phyloP scores from a whole-genome alignment of 352 stramenopile genomes.

The Globisporangium cederbergense region DNA sequence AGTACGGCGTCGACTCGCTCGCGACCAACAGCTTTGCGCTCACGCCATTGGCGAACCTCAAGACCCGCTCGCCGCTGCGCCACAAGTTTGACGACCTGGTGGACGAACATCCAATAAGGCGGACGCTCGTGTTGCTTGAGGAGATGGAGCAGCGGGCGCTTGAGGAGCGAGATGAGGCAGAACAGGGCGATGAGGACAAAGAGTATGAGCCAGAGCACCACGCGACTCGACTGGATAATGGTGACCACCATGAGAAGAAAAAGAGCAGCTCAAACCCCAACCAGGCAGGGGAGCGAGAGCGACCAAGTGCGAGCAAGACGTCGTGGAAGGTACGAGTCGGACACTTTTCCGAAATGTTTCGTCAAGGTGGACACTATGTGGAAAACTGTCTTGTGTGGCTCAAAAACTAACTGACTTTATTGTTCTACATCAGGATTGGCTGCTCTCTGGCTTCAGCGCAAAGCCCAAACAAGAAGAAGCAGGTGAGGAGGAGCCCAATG shows the following conservation, averaged over 20 bases:
- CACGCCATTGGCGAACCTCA: conserved; percentile 54
- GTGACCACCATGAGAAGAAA: neutral
- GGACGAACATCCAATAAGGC: conserved; percentile 44
- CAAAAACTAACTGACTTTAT: neutral
- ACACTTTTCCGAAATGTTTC: neutral
- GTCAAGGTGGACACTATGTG: neutral
- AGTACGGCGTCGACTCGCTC: conserved; percentile 57
- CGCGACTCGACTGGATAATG: neutral
- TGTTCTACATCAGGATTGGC: conserved; percentile 21
- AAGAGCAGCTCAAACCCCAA: conserved; percentile 1
- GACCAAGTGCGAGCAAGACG: neutral
- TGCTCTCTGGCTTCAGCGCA: conserved; percentile 11
- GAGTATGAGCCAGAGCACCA: neutral
- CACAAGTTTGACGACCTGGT: conserved; percentile 67
- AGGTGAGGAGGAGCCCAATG: conserved; percentile 15
- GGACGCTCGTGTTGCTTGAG: conserved; percentile 44
- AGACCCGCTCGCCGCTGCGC: conserved; percentile 52
- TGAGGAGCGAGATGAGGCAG: neutral
- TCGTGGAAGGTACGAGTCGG: conserved; percentile 15
- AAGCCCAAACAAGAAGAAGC: conserved; percentile 9
- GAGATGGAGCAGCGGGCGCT: conserved; percentile 23
- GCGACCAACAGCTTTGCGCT: conserved; percentile 44
- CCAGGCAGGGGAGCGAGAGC: neutral
- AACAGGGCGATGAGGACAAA: neutral
- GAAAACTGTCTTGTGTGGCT: neutral